A percentile compares a stretch with the other conserved stretches of the same genome.
These are phyloP conservation scores for Skeletonema tropicum DNA, from an alignment of 108 stramenopile genomes.

Conservation along the genomic window DNA sequence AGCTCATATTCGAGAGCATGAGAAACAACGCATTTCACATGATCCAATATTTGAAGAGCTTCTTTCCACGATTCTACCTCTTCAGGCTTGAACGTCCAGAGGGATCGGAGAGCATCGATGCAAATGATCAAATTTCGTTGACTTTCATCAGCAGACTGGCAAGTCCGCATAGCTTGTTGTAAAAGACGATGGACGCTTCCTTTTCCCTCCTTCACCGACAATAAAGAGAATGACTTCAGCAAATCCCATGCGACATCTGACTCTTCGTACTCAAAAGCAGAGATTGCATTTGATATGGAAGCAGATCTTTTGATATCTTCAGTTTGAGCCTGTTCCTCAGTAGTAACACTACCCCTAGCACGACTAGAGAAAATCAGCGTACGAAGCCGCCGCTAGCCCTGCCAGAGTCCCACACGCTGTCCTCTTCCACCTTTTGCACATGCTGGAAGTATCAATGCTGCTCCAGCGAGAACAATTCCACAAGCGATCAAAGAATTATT, in stretches of 20 bases:
- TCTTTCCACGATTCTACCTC: constrained; percentile 56
- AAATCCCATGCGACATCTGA: constrained; percentile 69
- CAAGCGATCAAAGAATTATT: neutral
- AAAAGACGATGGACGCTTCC: constrained; percentile 67
- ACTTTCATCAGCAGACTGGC: constrained; percentile 48
- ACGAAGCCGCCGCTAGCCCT: neutral
- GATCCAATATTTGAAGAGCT: constrained; percentile 55
- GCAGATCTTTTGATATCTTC: neutral
- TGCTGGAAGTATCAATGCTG: constrained; percentile 9
- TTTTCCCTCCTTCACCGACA: constrained; percentile 64
- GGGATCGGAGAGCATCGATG: constrained; percentile 43
- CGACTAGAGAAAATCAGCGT: constrained; percentile 8
- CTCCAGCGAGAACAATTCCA: constrained; percentile 14
- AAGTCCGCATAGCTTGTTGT: constrained; percentile 55
- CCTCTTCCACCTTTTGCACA: neutral
- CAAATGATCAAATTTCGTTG: constrained; percentile 42
- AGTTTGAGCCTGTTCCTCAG: neutral
- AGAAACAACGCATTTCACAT: constrained; percentile 58
- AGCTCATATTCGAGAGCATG: constrained; percentile 29
- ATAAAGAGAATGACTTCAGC: constrained; percentile 63
- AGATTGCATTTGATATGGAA: constrained; percentile 21
- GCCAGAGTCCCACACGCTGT: constrained; percentile 4
- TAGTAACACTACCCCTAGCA: neutral
- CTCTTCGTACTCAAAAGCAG: constrained; percentile 57
- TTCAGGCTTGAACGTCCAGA: constrained; percentile 60